phyloP scores from a whole-genome alignment of 2,329 filamentous ascomycete genomes.

The Delphinella strobiligena region DNA sequence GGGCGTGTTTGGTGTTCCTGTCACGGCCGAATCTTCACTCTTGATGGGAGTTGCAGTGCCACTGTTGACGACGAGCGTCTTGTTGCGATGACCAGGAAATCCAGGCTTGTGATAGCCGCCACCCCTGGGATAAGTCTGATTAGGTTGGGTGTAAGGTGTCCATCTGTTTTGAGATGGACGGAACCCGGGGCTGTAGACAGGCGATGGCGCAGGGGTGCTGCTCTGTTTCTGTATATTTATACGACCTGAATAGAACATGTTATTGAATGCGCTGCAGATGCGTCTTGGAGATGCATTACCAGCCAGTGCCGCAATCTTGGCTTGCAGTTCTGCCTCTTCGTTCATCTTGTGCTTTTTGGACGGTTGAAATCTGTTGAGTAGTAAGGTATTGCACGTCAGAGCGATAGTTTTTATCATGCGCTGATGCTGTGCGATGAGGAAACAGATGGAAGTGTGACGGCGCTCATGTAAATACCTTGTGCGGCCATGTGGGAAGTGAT shows the following conservation, averaged over 20 bases:
- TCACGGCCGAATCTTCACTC: conserved; percentile 4
- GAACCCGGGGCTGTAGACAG: not conserved
- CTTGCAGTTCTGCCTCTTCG: conserved; percentile 11
- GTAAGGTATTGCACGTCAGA: no score
- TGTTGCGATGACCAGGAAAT: conserved; percentile 9
- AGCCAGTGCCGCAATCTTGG: conserved; percentile 11
- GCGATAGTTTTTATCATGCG: no score
- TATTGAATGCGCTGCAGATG: not conserved
- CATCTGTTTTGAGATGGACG: conserved; percentile 6
- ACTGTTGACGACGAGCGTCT: conserved; percentile 9
- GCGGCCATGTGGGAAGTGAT: no score
- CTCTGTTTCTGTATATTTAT: conserved; percentile 11
- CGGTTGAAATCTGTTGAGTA: not conserved
- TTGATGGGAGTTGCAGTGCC: not conserved
- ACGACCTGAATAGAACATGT: conserved; percentile 6
- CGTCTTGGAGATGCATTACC: conserved; percentile 1
- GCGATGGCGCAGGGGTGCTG: not conserved
- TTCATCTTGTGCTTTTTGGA: conserved; percentile 4
- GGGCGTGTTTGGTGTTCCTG: conserved; percentile 2
- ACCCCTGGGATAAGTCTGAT: conserved; percentile 4
- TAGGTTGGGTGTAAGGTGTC: conserved; percentile 8
- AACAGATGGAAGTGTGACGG: no score
- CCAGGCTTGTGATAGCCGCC: conserved; percentile 4
- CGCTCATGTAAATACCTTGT: no score
- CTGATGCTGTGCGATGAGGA: no score